Conservation (phyloP, 768 basidiomycete species). For the Exsudoporus frostii region DNA sequence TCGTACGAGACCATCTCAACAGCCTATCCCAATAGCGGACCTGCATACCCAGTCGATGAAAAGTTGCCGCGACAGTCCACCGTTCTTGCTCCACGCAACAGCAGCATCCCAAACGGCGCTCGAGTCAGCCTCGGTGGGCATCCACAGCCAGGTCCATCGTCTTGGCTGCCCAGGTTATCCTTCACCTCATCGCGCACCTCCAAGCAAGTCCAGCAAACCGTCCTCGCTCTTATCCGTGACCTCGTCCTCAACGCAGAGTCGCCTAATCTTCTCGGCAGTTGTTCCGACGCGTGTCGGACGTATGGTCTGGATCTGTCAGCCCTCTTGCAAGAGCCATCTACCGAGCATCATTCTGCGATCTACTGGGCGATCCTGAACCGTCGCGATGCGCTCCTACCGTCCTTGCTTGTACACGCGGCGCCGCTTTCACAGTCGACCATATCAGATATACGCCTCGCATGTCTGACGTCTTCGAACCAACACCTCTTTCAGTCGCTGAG, state of each 20-base stretch:
- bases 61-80: constrained; percentile 3
- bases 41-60: neutral
- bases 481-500: constrained; percentile 25
- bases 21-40: neutral
- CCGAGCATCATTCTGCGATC: constrained; percentile 63
- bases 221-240: constrained; percentile 54
- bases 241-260: constrained; percentile 36
- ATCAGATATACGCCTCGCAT: constrained; percentile 64
- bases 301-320: constrained; percentile 49
- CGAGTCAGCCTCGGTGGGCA: neutral
- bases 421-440: constrained; percentile 43
- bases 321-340: constrained; percentile 58
- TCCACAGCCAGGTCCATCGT: constrained; percentile 3
- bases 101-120: neutral
- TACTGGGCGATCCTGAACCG: constrained; percentile 75
- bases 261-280: constrained; percentile 31
- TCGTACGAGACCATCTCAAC: constrained; percentile 23
- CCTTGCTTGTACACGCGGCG: constrained; percentile 51
- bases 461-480: constrained; percentile 38
- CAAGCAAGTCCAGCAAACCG: constrained; percentile 51
- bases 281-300: constrained; percentile 54
- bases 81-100: neutral
- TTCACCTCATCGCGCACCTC: constrained; percentile 26
- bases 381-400: constrained; percentile 38
- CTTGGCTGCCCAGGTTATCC: constrained; percentile 19